Evolutionary conservation across 2,329 filamentous ascomycete species (phyloP), one percentile per base, ranked within the genome.

Genomic region (Botryosphaeria agaves): DNA sequence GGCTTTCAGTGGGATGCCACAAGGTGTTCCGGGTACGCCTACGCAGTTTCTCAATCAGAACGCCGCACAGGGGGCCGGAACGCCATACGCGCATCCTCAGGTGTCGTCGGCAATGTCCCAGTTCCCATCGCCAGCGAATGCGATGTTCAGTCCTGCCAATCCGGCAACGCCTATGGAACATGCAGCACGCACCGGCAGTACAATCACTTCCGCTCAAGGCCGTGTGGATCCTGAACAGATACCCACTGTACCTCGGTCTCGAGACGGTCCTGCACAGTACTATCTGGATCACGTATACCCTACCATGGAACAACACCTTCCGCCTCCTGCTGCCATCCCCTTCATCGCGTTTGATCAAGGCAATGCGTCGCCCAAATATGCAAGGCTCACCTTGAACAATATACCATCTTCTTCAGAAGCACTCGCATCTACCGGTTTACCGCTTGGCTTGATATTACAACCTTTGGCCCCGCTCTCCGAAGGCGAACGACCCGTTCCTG

Each of bases 341-440:
- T 95, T 89, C 46, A 78, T 94, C 21, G 81, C 85, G n/a, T 81
- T 76, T 44, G 89, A 98, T 45, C 89, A 98, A 53, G 89, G 89
- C 44, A 98, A 94, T 51, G 77, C 89, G 4, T 94, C 89, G 9
- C 89, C 89, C 19, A 94, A 94, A 54, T 89, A 82, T 50, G 80
- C 84, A 29, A 76, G 89, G 33, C 67, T 98, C 33, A 93, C 84
- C 0, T 62, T 95, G 53, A 98, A 93, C 57, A 92, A 79, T 54
- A 91, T 98, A 36, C 89, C 89, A 2, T 69, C 80, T 8, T 80
- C 76, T 9, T 61, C 73, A 26, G 89, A 98, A 38, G 77, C 81
- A 20, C 64, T 95, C 18, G 62, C 71, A 28, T 74, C 77, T 3
- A 94, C 85, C 7, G 78, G 75, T 2, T 61, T 98, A 12, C 87